These are phyloP conservation scores for Gracilariopsis chorda DNA, from an alignment of 23 red algal species.

Conservation along the genomic window DNA sequence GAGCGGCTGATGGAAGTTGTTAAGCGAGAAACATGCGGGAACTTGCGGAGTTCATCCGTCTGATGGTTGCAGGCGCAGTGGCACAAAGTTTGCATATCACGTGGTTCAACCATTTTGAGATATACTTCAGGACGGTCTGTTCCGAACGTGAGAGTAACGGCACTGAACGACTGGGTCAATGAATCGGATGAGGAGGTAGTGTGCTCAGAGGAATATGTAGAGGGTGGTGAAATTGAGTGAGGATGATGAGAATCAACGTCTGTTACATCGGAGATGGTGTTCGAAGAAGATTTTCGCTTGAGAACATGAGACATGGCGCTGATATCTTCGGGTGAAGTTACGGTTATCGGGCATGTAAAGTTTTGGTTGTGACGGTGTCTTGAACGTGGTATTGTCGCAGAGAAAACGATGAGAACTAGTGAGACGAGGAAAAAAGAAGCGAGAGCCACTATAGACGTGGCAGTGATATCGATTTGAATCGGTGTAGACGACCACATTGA, in stretches of 20 bases:
- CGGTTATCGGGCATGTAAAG: background rate
- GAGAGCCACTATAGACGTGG: background rate
- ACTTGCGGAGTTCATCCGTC: background rate
- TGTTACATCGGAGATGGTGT: background rate
- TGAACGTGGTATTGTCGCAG: background rate
- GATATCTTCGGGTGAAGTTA: conserved; percentile 4
- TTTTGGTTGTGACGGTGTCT: background rate
- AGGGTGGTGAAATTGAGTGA: background rate
- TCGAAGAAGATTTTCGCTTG: background rate
- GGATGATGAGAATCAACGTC: too few species aligned
- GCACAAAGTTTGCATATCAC: background rate
- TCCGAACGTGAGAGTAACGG: conserved; percentile 2
- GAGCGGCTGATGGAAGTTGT: background rate
- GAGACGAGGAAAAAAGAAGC: background rate
- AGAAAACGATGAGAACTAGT: background rate
- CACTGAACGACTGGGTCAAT: background rate
- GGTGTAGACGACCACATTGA: background rate
- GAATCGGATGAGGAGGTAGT: background rate
- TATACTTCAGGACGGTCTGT: conserved; percentile 20
- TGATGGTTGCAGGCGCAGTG: background rate
- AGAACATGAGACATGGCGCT: background rate
- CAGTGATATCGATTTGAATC: background rate
- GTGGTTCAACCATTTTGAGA: background rate
- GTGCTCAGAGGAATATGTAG: background rate
- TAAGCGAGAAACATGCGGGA: background rate